Conservation (phyloP, 768 basidiomycete species). For the Hemileccinum rubropunctum region DNA sequence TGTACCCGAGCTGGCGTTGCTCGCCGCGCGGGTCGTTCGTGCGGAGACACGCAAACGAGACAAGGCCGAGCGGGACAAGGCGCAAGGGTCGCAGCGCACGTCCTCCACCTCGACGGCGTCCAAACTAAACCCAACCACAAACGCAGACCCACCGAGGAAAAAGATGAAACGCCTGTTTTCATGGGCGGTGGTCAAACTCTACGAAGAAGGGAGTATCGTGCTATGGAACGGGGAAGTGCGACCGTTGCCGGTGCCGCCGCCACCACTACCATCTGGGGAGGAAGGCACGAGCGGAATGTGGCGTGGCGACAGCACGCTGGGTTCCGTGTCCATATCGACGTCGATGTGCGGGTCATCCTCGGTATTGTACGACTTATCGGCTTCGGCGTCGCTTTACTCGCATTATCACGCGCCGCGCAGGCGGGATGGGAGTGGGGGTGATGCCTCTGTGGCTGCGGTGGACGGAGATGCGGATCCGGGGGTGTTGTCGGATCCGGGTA, state of each 20-base stretch:
- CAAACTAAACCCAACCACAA: neutral
- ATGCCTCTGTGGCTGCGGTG: conserved; percentile 21
- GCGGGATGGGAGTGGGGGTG: neutral
- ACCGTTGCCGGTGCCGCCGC: conserved; percentile 26
- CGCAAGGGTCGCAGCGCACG: neutral
- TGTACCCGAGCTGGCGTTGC: conserved; percentile 64
- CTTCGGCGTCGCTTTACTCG: conserved; percentile 23
- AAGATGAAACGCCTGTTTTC: conserved; percentile 70
- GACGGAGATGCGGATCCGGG: conserved; percentile 39
- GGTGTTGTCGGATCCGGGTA: conserved; percentile 58
- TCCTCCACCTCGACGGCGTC: neutral
- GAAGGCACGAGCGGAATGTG: conserved; percentile 42
- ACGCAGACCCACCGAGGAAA: conserved; percentile 19
- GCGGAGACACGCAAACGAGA: conserved; percentile 56
- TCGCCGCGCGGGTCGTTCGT: conserved; percentile 63
- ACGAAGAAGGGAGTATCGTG: conserved; percentile 71
- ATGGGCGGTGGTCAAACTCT: conserved; percentile 60
- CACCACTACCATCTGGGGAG: neutral
- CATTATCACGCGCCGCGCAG: conserved; percentile 24
- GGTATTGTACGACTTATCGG: conserved; percentile 7
- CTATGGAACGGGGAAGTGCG: conserved; percentile 66
- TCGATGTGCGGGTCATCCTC: neutral
- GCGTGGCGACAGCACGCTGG: conserved; percentile 35
- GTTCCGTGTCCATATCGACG: conserved; percentile 1
- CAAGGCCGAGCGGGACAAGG: conserved; percentile 40